Evolutionary conservation across 805 yeast genomes (phyloP).

Genomic region (Candida jianshihensis): DNA sequence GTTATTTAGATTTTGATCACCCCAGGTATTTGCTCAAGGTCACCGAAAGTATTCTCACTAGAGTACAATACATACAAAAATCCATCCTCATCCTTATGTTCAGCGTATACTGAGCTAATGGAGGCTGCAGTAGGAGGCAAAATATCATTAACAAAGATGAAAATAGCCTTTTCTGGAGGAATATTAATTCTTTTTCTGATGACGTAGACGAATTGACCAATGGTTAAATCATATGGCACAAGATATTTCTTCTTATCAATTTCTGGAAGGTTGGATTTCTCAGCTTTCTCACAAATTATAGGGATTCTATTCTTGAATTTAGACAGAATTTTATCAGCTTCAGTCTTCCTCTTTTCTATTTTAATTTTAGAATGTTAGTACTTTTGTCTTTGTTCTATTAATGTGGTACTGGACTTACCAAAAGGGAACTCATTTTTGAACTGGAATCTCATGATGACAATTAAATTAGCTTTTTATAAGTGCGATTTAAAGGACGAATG

Average conservation of each 20-base stretch:
- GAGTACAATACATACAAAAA: slow-evolving; percentile 92
- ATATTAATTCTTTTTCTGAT: slow-evolving; percentile 92
- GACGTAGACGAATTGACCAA: slow-evolving; percentile 97
- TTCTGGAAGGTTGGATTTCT: slow-evolving; percentile 90
- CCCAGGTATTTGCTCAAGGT: no score
- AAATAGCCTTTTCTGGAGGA: slow-evolving; percentile 96
- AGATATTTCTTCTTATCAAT: slow-evolving; percentile 96
- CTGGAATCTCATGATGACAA: slow-evolving; percentile 68
- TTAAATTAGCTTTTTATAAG: neutral
- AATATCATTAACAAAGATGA: slow-evolving; percentile 93
- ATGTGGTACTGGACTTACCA: slow-evolving; percentile 44
- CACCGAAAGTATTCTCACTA: slow-evolving; percentile 96
- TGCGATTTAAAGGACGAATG: no score
- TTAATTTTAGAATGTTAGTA: slow-evolving; percentile 5
- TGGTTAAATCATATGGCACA: slow-evolving; percentile 93
- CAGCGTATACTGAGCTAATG: slow-evolving; percentile 91
- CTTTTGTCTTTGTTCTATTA: neutral
- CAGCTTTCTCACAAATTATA: slow-evolving; percentile 93
- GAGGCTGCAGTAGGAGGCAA: slow-evolving; percentile 97
- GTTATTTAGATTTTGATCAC: no score
- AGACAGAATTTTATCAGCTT: slow-evolving; percentile 82
- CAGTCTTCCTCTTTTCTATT: slow-evolving; percentile 85
- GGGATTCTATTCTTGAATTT: slow-evolving; percentile 92
- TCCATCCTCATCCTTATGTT: slow-evolving; percentile 97
- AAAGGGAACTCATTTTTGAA: slow-evolving; percentile 94